phyloP scores from a whole-genome alignment of 805 yeast species.

The Grigorovia jiainica region DNA sequence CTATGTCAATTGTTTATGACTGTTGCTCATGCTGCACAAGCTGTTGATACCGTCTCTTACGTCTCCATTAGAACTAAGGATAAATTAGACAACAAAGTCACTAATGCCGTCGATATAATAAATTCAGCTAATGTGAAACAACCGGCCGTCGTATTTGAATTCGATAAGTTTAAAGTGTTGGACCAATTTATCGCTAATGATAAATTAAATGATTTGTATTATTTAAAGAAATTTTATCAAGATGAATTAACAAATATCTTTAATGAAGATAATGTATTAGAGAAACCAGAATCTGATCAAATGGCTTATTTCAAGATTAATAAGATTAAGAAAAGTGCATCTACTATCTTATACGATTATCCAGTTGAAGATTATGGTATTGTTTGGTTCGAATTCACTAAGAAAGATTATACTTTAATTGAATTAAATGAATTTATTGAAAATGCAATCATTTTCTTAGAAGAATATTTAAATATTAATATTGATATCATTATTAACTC shows the following conservation, averaged over 20 bases:
- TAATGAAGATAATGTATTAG: slow-evolving; percentile 5
- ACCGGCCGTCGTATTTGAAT: slow-evolving; percentile 21
- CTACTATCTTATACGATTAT: slow-evolving; percentile 15
- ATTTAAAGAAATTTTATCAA: slow-evolving; percentile 13
- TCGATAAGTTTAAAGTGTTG: slow-evolving; percentile 12
- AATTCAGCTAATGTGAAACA: slow-evolving; percentile 7
- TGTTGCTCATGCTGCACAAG: slow-evolving; percentile 3
- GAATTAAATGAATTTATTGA: slow-evolving; percentile 22
- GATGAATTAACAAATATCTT: slow-evolving; percentile 9
- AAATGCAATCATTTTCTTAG: slow-evolving; percentile 14
- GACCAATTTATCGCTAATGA: slow-evolving; percentile 5
- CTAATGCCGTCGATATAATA: slow-evolving; percentile 4
- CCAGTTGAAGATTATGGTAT: slow-evolving; percentile 12
- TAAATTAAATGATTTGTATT: slow-evolving; percentile 10
- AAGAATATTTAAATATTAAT: slow-evolving; percentile 13
- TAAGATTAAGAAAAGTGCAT: slow-evolving; percentile 13
- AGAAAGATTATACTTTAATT: slow-evolving; percentile 15
- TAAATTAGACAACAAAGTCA: slow-evolving; percentile 1
- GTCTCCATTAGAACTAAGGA: slow-evolving; percentile 5
- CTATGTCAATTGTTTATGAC: not conserved
- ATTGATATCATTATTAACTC: slow-evolving; percentile 17
- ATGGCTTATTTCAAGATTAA: slow-evolving; percentile 4
- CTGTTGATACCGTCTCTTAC: slow-evolving; percentile 5
- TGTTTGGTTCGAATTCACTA: slow-evolving; percentile 18
- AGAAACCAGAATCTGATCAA: not conserved